A percentile compares a stretch with the other conserved stretches of the same genome.
phyloP scores from a whole-genome alignment of 805 yeast species.

The Candida xiaguanensis region DNA sequence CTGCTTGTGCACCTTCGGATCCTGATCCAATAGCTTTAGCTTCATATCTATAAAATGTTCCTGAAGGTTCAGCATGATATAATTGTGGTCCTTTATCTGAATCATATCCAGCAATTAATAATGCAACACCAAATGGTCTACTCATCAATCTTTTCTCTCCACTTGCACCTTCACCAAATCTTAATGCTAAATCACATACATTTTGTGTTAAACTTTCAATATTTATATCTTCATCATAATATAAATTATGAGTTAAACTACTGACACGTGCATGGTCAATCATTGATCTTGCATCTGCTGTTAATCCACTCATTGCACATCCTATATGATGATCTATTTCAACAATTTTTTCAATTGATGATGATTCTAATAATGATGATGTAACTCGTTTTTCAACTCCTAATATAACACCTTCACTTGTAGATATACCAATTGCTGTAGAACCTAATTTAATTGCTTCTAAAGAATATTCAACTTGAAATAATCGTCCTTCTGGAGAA shows the following conservation, averaged over 20 bases:
- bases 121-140: constrained; percentile 98
- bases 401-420: constrained; percentile 91
- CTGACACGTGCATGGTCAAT: constrained; percentile 96
- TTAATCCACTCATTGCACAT: constrained; percentile 97
- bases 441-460: constrained; percentile 98
- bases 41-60: constrained; percentile 94
- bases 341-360: constrained; percentile 92
- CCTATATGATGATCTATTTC: constrained; percentile 94
- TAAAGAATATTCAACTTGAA: constrained; percentile 95
- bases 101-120: constrained; percentile 92
- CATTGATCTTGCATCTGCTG: constrained; percentile 98
- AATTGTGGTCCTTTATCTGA: constrained; percentile 92
- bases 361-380: constrained; percentile 83
- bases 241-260: constrained; percentile 80
- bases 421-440: constrained; percentile 95
- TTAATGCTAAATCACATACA: constrained; percentile 92
- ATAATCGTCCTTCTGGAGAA: constrained; percentile 97
- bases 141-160: constrained; percentile 96
- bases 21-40: constrained; percentile 99
- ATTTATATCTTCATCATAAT: constrained; percentile 87
- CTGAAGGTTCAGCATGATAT: constrained; percentile 98
- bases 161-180: constrained; percentile 96
- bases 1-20: constrained; percentile 98
- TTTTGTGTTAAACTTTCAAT: constrained; percentile 94
- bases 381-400: constrained; percentile 98